Percentiles rank a stretch among this genome's conserved stretches.
These are phyloP conservation scores for Leishmania major DNA, from an alignment of 208 protist species.

Conservation along the genomic window DNA sequence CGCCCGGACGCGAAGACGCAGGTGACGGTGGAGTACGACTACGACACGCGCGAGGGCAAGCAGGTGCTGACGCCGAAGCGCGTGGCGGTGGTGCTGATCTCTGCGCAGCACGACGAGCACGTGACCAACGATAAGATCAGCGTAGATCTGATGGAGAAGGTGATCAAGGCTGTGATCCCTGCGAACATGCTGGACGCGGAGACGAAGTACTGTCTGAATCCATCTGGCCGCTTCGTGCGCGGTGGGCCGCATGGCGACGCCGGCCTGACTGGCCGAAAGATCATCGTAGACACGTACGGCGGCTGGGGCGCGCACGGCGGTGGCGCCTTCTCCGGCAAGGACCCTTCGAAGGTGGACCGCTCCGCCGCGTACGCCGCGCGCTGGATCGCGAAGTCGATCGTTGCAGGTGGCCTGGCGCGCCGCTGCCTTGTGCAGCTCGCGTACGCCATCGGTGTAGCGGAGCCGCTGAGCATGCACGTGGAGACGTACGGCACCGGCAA, in stretches of 20 bases:
- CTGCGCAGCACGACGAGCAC: slow-evolving; percentile 97
- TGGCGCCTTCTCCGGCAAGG: slow-evolving; percentile 99
- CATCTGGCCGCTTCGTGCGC: slow-evolving; percentile 99
- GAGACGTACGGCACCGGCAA: slow-evolving; percentile 98
- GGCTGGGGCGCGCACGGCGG: slow-evolving; percentile 99
- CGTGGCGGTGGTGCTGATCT: slow-evolving; percentile 99
- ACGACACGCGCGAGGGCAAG: slow-evolving; percentile 83
- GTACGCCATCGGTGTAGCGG: slow-evolving; percentile 99
- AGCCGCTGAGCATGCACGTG: slow-evolving; percentile 98
- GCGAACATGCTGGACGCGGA: slow-evolving; percentile 94
- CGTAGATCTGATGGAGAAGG: slow-evolving; percentile 93
- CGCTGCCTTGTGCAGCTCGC: slow-evolving; percentile 98
- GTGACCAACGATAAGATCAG: slow-evolving; percentile 95
- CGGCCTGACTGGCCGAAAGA: slow-evolving; percentile 99
- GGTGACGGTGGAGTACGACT: slow-evolving; percentile 99
- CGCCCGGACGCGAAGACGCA: slow-evolving; percentile 99
- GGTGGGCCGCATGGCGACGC: slow-evolving; percentile 99
- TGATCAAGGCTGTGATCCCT: slow-evolving; percentile 96
- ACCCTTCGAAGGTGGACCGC: slow-evolving; percentile 99
- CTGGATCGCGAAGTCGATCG: slow-evolving; percentile 99
- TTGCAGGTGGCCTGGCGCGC: slow-evolving; percentile 93
- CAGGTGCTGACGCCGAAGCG: slow-evolving; percentile 90
- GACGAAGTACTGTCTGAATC: slow-evolving; percentile 99
- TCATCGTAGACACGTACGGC: slow-evolving; percentile 99
- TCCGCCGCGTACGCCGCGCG: slow-evolving; percentile 98